Evolutionary conservation across 441 rosid species (phyloP).

Genomic region (Omphalea diandra): DNA sequence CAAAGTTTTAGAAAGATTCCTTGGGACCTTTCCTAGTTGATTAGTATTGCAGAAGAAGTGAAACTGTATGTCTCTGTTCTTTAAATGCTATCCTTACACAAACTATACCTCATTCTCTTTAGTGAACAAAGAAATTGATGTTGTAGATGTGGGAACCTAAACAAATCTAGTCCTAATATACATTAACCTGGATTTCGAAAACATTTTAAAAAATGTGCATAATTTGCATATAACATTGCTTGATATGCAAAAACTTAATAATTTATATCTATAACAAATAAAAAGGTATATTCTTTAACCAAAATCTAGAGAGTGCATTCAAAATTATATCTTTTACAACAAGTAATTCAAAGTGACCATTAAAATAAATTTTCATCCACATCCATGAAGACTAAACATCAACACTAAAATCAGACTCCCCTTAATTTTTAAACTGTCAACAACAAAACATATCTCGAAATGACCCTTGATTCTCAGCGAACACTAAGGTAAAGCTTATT

Average conservation of each 20-base stretch:
- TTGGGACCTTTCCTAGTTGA: constrained; percentile 40
- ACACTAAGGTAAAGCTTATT: too few species aligned
- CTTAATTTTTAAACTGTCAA: too few species aligned
- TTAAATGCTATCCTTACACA: constrained; percentile 27
- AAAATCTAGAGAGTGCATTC: background rate
- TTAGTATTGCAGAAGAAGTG: constrained; percentile 39
- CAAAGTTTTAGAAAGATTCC: constrained; percentile 32
- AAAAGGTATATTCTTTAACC: too few species aligned
- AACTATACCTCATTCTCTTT: constrained; percentile 23
- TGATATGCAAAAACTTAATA: too few species aligned
- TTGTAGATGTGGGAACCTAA: constrained; percentile 42
- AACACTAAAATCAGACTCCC: too few species aligned
- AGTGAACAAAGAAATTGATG: constrained; percentile 25
- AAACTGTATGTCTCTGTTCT: constrained; percentile 30
- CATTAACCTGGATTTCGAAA: constrained; percentile 30
- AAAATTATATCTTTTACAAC: background rate
- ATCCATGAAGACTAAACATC: too few species aligned
- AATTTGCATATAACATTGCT: too few species aligned
- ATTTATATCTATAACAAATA: too few species aligned
- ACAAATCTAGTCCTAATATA: constrained; percentile 38
- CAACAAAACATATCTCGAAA: too few species aligned
- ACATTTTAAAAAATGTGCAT: too few species aligned
- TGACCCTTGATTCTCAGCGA: too few species aligned
- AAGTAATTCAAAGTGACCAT: background rate
- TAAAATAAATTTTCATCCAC: too few species aligned